Conservation (phyloP, 768 basidiomycete species). For the Amanita exitialis region DNA sequence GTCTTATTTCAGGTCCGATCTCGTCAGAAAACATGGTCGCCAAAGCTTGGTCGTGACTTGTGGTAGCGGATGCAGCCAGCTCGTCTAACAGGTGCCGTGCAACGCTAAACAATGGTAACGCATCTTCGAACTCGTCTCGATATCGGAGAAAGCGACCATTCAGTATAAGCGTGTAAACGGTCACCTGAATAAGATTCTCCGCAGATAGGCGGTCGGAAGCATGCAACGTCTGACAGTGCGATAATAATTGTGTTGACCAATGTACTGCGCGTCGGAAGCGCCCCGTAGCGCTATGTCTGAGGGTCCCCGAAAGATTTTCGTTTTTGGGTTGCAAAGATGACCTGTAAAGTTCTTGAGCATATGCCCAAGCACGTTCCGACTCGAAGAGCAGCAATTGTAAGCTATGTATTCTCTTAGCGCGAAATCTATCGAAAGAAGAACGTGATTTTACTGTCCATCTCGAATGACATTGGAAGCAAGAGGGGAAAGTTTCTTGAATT, state of each 20-base stretch:
- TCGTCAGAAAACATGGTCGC: conserved; percentile 78
- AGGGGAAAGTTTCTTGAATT: conserved; percentile 77
- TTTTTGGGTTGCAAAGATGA: conserved; percentile 43
- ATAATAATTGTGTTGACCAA: conserved; percentile 71
- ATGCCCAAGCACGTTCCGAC: conserved; percentile 86
- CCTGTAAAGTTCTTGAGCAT: conserved; percentile 69
- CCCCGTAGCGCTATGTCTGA: conserved; percentile 67
- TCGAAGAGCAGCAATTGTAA: conserved; percentile 82
- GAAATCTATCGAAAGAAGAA: conserved; percentile 6
- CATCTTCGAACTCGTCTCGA: conserved; percentile 66
- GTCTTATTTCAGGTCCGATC: conserved; percentile 83
- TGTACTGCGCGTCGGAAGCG: conserved; percentile 73
- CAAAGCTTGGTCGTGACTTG: conserved; percentile 81
- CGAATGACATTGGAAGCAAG: conserved; percentile 61
- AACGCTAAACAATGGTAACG: conserved; percentile 66
- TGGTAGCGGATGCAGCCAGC: conserved; percentile 50
- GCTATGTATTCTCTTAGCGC: conserved; percentile 24
- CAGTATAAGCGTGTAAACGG: conserved; percentile 70
- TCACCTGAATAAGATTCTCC: conserved; percentile 54
- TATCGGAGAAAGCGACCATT: conserved; percentile 79
- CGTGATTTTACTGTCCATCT: conserved; percentile 67
- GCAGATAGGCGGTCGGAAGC: conserved; percentile 40
- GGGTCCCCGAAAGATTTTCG: conserved; percentile 38
- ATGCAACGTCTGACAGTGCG: conserved; percentile 60
- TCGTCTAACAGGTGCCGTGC: conserved; percentile 67